phyloP scores from a whole-genome alignment of 306 rosid genomes.

The Pterocarpus macrocarpus region DNA sequence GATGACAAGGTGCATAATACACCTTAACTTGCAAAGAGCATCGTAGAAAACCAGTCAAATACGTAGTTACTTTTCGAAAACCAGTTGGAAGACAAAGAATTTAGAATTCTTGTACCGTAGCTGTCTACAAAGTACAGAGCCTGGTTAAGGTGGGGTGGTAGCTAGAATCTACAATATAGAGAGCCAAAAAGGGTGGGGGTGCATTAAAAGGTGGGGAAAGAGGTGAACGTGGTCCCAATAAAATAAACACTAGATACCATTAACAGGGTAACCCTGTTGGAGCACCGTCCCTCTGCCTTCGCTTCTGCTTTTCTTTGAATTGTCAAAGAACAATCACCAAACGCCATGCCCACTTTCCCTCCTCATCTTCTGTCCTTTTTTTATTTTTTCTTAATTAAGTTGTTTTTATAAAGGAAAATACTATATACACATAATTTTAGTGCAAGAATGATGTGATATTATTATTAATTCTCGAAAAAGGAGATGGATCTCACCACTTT shows the following conservation, averaged over 20 bases:
- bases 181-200: conserved; percentile 49
- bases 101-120: neutral
- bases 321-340: conserved; percentile 49
- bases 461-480: too few species aligned
- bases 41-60: neutral
- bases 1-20: too few species aligned
- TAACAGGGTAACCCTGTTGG: conserved; percentile 35
- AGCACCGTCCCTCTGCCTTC: conserved; percentile 10
- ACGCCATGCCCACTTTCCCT: conserved; percentile 34
- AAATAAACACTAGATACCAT: neutral
- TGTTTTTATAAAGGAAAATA: neutral
- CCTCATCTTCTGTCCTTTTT: neutral
- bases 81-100: neutral
- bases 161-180: neutral
- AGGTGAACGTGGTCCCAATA: conserved; percentile 61
- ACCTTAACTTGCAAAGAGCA: too few species aligned
- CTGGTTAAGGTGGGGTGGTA: neutral
- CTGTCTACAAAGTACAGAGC: conserved; percentile 19
- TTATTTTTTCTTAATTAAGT: neutral
- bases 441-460: too few species aligned
- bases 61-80: neutral
- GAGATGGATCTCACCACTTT: too few species aligned
- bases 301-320: conserved; percentile 48
- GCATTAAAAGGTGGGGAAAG: conserved; percentile 59
- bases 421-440: too few species aligned